These are phyloP conservation scores for Neoarthrinium moseri DNA, from an alignment of 2,329 filamentous ascomycete species.

Conservation along the genomic window DNA sequence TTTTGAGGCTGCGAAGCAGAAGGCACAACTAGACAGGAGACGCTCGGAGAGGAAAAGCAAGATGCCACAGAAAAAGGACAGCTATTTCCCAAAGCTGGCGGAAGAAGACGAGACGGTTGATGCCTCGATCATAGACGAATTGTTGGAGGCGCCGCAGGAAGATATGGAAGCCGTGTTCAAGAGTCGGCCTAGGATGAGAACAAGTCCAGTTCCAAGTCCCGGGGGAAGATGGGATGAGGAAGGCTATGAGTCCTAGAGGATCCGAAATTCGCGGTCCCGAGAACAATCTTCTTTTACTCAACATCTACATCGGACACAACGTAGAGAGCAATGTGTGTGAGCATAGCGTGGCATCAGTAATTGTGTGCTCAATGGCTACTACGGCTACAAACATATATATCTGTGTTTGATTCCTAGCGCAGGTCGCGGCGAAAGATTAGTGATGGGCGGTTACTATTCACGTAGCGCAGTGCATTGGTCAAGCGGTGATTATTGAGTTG, in stretches of 20 bases:
- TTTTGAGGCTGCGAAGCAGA: slow-evolving; percentile 60
- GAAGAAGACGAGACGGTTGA: slow-evolving; percentile 38
- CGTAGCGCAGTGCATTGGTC: no score
- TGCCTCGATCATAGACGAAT: slow-evolving; percentile 59
- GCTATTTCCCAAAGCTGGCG: slow-evolving; percentile 46
- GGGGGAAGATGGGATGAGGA: slow-evolving; percentile 25
- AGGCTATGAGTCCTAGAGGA: not conserved
- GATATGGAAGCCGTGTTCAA: slow-evolving; percentile 85
- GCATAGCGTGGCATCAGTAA: no score
- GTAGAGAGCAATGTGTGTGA: no score
- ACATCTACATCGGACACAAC: no score
- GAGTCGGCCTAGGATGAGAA: slow-evolving; percentile 76
- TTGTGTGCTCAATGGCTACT: no score
- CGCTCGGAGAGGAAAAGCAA: slow-evolving; percentile 49
- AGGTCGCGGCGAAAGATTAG: no score
- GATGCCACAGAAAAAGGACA: slow-evolving; percentile 37
- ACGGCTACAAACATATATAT: no score
- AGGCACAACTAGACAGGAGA: slow-evolving; percentile 56
- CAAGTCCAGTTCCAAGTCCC: slow-evolving; percentile 64
- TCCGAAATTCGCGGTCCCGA: no score
- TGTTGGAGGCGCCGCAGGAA: slow-evolving; percentile 63
- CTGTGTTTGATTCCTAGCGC: no score
- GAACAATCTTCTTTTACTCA: no score
- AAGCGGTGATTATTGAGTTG: not conserved
- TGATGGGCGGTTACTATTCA: no score